These are phyloP conservation scores for Phytophthora ohioensis DNA, from an alignment of 352 stramenopile species.

Conservation along the genomic window DNA sequence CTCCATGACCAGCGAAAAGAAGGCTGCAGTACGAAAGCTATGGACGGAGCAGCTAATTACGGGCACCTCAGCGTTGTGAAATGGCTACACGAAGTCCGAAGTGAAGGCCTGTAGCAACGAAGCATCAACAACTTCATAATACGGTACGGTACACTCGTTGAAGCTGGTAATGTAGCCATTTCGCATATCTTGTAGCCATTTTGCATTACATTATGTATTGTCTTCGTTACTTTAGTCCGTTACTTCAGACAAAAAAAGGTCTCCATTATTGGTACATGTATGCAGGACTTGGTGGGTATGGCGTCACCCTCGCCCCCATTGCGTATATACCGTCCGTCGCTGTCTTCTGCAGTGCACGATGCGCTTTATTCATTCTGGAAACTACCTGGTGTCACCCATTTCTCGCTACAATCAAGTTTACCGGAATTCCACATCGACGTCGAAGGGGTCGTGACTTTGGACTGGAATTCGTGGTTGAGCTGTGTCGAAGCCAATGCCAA, in stretches of 20 bases:
- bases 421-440: constrained; percentile 23
- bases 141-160: too few species aligned
- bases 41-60: background rate
- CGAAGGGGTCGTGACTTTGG: constrained; percentile 32
- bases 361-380: constrained; percentile 64
- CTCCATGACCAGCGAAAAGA: background rate
- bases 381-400: constrained; percentile 25
- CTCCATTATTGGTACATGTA: background rate
- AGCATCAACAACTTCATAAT: too few species aligned
- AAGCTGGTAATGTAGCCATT: too few species aligned
- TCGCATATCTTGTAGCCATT: constrained; percentile 11
- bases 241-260: background rate
- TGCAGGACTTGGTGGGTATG: background rate
- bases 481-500: constrained; percentile 16
- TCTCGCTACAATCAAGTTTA: constrained; percentile 24
- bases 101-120: too few species aligned
- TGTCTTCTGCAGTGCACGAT: constrained; percentile 55
- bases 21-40: background rate
- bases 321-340: constrained; percentile 44
- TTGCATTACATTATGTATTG: background rate
- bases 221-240: constrained; percentile 11
- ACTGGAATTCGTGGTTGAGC: constrained; percentile 35
- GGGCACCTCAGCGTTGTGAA: too few species aligned
- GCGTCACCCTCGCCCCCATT: background rate
- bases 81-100: too few species aligned